phyloP scores from a whole-genome alignment of 495 filamentous ascomycete genomes.

The Cudoniella acicularis region DNA sequence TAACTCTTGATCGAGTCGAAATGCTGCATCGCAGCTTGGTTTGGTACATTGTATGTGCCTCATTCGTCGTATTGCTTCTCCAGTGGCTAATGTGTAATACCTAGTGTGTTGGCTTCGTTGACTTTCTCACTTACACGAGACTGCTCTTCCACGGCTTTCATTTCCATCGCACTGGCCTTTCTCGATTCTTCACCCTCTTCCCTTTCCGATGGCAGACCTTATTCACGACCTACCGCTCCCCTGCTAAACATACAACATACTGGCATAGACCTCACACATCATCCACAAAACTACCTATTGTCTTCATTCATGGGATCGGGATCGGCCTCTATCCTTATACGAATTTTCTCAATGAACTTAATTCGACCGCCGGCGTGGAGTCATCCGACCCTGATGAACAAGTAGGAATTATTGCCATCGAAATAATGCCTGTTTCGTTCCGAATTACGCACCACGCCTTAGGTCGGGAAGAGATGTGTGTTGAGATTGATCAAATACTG shows the following conservation, averaged over 20 bases:
- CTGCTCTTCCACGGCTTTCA: slow-evolving; percentile 36
- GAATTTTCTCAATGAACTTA: slow-evolving; percentile 49
- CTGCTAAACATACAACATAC: slow-evolving; percentile 52
- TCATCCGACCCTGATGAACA: slow-evolving; percentile 32
- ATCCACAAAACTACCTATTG: slow-evolving; percentile 45
- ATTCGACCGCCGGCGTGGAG: slow-evolving; percentile 27
- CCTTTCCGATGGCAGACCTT: slow-evolving; percentile 50
- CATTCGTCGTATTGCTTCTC: slow-evolving; percentile 20
- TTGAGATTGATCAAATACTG: slow-evolving; percentile 45
- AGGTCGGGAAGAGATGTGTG: slow-evolving; percentile 41
- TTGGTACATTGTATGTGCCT: slow-evolving; percentile 53
- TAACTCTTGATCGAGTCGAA: slow-evolving; percentile 61
- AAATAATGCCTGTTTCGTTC: slow-evolving; percentile 59
- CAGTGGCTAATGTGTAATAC: background rate
- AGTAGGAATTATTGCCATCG: slow-evolving; percentile 61
- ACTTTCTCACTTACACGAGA: slow-evolving; percentile 44
- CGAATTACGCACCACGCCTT: slow-evolving; percentile 52
- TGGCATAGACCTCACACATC: slow-evolving; percentile 63
- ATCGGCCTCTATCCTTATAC: slow-evolving; percentile 63
- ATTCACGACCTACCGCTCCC: slow-evolving; percentile 35
- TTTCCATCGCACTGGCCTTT: slow-evolving; percentile 33
- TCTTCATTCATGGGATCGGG: slow-evolving; percentile 71
- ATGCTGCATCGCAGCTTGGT: slow-evolving; percentile 57
- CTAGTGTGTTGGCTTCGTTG: slow-evolving; percentile 38
- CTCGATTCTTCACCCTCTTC: slow-evolving; percentile 39